Evolutionary conservation across 2,329 filamentous ascomycete species (phyloP).

Genomic region (Leptographium radiaticola): DNA sequence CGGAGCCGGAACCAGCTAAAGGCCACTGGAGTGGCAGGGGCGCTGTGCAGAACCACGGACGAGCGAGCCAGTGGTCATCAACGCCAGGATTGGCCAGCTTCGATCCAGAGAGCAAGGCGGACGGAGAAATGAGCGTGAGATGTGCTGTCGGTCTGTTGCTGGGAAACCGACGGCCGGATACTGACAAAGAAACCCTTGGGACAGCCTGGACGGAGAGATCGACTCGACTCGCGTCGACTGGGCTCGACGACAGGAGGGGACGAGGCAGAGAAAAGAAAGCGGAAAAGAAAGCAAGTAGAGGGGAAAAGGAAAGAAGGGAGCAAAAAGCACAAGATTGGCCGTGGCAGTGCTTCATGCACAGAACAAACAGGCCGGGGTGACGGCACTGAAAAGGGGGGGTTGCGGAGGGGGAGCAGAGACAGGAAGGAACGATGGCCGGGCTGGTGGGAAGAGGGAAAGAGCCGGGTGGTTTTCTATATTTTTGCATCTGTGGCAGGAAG

Average conservation of each 20-base stretch:
- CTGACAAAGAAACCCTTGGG: too few relatives aligned
- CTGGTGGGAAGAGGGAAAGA: neutral
- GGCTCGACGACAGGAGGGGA: neutral
- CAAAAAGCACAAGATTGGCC: too few relatives aligned
- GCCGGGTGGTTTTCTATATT: slow-evolving; percentile 5
- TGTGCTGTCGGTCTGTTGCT: too few relatives aligned
- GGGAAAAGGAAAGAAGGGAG: neutral
- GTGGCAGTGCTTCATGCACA: neutral
- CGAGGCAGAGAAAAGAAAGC: neutral
- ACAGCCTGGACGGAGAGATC: too few relatives aligned
- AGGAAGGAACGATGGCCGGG: neutral
- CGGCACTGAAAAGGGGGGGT: neutral
- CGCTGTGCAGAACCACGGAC: neutral
- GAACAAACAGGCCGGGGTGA: neutral
- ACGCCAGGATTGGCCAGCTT: too few relatives aligned
- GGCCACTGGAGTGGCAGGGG: neutral
- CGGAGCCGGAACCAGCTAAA: neutral
- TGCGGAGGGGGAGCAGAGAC: neutral
- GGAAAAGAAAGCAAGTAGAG: neutral
- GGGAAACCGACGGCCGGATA: too few relatives aligned
- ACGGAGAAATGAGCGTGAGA: too few relatives aligned
- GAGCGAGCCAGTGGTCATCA: too few relatives aligned
- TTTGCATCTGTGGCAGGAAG: neutral
- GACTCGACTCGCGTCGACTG: too few relatives aligned
- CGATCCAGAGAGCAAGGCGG: too few relatives aligned